Base-by-base conservation (phyloP, 2,329 filamentous ascomycete species). In the Daldinia sp. region DNA sequence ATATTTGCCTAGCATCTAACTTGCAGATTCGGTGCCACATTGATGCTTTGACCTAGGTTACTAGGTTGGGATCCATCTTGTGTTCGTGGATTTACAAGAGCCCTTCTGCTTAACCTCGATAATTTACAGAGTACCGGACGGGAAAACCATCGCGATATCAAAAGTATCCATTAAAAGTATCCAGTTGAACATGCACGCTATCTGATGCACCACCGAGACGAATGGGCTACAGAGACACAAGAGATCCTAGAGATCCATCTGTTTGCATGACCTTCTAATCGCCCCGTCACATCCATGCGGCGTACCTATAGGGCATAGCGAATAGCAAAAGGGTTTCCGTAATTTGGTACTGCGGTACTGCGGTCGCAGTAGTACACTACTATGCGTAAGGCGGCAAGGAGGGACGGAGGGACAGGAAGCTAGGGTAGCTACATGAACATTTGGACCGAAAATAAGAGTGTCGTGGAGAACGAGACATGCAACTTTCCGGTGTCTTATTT, bases 11-110 rank as follows among this genome's bases (percentile, higher is more conserved):
- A 34, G 32, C 55, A 58, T 50, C 50, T 49, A 55, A 56, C 45
- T 49, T 67, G 61, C 58, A 64, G 49, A 32, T 56, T 48, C 58
- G 49, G 63, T 63, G 57, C 48, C 49, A 66, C 60, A 55, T 54
- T 11, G 48, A 54, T 34, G 52, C 43, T 52, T 39, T 15, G 60
- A 61, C 56, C 52, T 63, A 11, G 13, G 6, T 15, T 15, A 57
- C 52, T 51, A 48, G 41, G 56, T 58, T 50, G 30, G 51, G 51
- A 50, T 27, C 6, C 17, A 10, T 39, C 15, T 39, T 4, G 11
- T 32, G 29, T 7, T 7, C 11, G 29, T 11, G 29, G 29, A 32
- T 32, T 32, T n/a, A n/a, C n/a, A n/a, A n/a, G n/a, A n/a, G n/a
- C n/a, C n/a, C n/a, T 17, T 41, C 37, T 41, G 23, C 37, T 21